These are phyloP conservation scores for Leucogyrophana mollusca DNA, from an alignment of 768 basidiomycete species.

Conservation along the genomic window DNA sequence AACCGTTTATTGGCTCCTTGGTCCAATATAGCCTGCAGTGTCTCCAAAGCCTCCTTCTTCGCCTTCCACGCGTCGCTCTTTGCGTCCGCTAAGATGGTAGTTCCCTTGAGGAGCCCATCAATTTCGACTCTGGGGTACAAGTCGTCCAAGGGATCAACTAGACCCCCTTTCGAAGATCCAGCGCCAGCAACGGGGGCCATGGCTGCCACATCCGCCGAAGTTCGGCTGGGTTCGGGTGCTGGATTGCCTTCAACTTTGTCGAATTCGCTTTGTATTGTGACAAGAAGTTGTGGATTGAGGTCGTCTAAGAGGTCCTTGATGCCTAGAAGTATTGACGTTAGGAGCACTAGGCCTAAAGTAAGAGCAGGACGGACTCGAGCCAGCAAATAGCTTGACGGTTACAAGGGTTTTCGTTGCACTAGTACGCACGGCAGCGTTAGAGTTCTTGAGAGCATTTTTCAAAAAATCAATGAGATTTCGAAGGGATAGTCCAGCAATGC, in stretches of 20 bases:
- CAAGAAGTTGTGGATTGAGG: conserved; percentile 88
- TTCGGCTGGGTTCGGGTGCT: conserved; percentile 75
- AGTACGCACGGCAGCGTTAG: conserved; percentile 90
- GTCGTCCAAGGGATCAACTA: conserved; percentile 81
- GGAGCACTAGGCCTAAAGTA: not conserved
- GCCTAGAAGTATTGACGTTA: conserved; percentile 44
- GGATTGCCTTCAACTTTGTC: conserved; percentile 83
- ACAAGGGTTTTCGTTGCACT: conserved; percentile 93
- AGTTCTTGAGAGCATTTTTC: conserved; percentile 83
- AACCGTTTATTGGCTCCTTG: conserved; percentile 90
- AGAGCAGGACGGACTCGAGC: conserved; percentile 57
- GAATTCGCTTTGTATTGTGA: conserved; percentile 89
- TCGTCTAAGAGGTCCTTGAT: conserved; percentile 93
- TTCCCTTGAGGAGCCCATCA: conserved; percentile 80
- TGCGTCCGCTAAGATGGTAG: conserved; percentile 75
- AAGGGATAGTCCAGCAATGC: conserved; percentile 81
- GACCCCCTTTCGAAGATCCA: conserved; percentile 35
- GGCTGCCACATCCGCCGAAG: conserved; percentile 71
- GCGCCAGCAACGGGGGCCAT: conserved; percentile 42
- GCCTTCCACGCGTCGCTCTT: conserved; percentile 97
- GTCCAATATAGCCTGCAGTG: conserved; percentile 78
- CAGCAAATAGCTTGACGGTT: conserved; percentile 89
- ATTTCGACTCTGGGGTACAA: conserved; percentile 95
- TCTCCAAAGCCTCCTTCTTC: conserved; percentile 92
- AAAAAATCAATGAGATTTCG: conserved; percentile 88